Percentiles rank a stretch among this genome's conserved stretches.
Conservation (phyloP, 2,329 filamentous ascomycete species). For the Paramyrothecium sp. region DNA sequence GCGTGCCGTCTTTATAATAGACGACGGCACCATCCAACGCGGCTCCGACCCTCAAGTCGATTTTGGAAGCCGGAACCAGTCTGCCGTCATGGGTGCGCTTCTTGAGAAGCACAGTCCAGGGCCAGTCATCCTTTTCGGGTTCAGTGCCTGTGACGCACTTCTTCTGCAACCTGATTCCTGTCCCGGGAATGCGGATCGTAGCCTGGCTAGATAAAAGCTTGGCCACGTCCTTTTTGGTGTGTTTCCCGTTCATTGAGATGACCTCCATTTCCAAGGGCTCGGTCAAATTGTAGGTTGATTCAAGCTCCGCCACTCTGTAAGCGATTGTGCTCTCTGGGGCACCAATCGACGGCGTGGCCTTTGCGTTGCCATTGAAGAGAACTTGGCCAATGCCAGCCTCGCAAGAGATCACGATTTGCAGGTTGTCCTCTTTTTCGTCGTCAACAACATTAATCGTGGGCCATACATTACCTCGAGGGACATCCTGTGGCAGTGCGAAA, state of each 20-base stretch:
- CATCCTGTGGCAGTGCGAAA: conserved; percentile 64
- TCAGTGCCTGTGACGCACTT: conserved; percentile 24
- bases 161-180: conserved; percentile 34
- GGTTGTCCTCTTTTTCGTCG: conserved; percentile 17
- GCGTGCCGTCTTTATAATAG: conserved; percentile 40
- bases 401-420: conserved; percentile 16
- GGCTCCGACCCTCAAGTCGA: conserved; percentile 43
- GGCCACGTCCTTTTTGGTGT: conserved; percentile 30
- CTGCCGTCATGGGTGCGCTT: conserved; percentile 23
- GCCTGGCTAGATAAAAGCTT: conserved; percentile 24
- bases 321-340: conserved; percentile 6
- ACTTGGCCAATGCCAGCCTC: conserved; percentile 14
- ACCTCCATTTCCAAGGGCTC: conserved; percentile 28
- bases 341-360: conserved; percentile 5
- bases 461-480: conserved; percentile 18
- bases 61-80: conserved; percentile 34
- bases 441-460: conserved; percentile 6
- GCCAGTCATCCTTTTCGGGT: conserved; percentile 14
- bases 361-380: conserved; percentile 8
- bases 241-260: conserved; percentile 39
- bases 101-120: conserved; percentile 31
- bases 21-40: conserved; percentile 44
- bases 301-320: conserved; percentile 23
- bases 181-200: conserved; percentile 36
- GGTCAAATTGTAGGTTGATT: conserved; percentile 24